Evolutionary conservation across 108 stramenopile genomes (phyloP).

Genomic region (Hondaea fermentalgiana): DNA sequence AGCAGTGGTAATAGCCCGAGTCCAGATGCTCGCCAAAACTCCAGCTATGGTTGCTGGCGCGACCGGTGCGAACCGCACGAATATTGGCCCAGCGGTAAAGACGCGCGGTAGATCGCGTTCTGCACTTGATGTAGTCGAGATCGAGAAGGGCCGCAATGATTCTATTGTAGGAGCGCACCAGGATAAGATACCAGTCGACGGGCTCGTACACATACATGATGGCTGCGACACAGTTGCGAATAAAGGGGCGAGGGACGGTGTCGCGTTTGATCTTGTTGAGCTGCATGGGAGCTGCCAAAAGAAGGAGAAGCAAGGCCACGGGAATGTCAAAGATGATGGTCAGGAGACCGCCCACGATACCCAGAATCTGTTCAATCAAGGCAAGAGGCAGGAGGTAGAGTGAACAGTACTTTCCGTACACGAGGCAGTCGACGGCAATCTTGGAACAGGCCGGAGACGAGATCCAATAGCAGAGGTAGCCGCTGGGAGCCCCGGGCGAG

Average conservation of each 20-base stretch:
- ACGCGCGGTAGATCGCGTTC: background rate
- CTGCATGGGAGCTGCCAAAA: no score
- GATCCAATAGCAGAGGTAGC: background rate
- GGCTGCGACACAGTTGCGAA: background rate
- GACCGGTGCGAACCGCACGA: background rate
- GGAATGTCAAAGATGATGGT: background rate
- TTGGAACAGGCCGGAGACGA: background rate
- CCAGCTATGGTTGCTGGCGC: background rate
- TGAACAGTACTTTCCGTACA: background rate
- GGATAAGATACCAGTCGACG: background rate
- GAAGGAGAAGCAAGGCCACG: background rate
- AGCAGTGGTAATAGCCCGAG: background rate
- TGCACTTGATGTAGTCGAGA: background rate
- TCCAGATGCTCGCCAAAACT: background rate
- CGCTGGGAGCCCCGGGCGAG: background rate
- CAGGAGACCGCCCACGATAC: background rate
- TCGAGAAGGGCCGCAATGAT: background rate
- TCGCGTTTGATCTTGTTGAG: background rate
- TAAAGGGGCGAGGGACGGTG: background rate
- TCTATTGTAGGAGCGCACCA: background rate
- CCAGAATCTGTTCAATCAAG: background rate
- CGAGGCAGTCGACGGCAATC: background rate
- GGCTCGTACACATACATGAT: background rate
- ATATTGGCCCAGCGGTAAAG: background rate
- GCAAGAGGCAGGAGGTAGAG: background rate